A percentile compares a stretch with the other conserved stretches of the same genome.
These are phyloP conservation scores for Xylogone sp. DNA, from an alignment of 2,329 filamentous ascomycete genomes.

Conservation along the genomic window DNA sequence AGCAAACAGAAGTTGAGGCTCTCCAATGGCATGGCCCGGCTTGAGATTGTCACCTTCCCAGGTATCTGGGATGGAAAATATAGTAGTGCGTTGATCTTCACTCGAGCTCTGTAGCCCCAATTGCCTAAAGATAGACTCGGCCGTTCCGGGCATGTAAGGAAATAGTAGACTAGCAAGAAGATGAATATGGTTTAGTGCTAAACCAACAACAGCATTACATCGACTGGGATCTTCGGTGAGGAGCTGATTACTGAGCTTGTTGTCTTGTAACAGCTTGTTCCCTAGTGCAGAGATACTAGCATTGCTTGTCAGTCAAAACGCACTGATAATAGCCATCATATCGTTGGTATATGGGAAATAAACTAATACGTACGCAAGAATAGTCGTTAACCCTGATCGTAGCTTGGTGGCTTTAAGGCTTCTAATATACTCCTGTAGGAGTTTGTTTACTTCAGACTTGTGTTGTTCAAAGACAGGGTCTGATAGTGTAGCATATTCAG, in stretches of 20 bases:
- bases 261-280: slow-evolving; percentile 51
- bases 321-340: too few species aligned
- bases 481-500: slow-evolving; percentile 43
- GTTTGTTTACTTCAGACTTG: slow-evolving; percentile 56
- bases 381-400: slow-evolving; percentile 59
- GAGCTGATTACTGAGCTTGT: slow-evolving; percentile 39
- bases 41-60: slow-evolving; percentile 58
- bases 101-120: too few species aligned
- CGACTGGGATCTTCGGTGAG: slow-evolving; percentile 32
- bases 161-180: slow-evolving; percentile 74
- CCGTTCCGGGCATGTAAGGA: slow-evolving; percentile 82
- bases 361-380: slow-evolving; percentile 44
- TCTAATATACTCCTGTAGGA: slow-evolving; percentile 63
- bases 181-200: slow-evolving; percentile 81
- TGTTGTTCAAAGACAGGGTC: slow-evolving; percentile 36
- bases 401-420: slow-evolving; percentile 71
- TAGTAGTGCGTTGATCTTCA: too few species aligned
- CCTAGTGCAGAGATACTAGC: slow-evolving; percentile 53
- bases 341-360: too few species aligned
- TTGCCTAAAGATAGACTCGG: slow-evolving; percentile 71
- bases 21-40: slow-evolving; percentile 73
- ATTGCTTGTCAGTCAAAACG: too few species aligned
- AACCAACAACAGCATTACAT: slow-evolving; percentile 52
- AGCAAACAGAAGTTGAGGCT: slow-evolving; percentile 70
- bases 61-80: slow-evolving; percentile 52